Conservation (phyloP, 768 basidiomycete genomes). For the Hortiboletus campestris region DNA sequence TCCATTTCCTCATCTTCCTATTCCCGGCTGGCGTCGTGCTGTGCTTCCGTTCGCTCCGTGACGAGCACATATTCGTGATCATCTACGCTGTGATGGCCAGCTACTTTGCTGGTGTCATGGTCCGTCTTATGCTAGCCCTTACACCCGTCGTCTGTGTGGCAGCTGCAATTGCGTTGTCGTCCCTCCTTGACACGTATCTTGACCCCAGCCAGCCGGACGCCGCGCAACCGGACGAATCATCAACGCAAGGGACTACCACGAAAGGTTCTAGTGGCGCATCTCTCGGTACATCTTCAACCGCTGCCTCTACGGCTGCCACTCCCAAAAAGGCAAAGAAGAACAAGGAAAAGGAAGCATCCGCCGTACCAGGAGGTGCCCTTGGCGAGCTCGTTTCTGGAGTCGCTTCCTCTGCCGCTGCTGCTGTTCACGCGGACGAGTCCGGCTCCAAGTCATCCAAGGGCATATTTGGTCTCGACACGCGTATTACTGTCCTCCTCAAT, state of each 20-base stretch:
- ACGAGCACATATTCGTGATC: slow-evolving; percentile 98
- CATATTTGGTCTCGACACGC: slow-evolving; percentile 83
- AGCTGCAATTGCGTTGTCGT: slow-evolving; percentile 87
- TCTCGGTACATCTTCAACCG: slow-evolving; percentile 19
- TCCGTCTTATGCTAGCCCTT: slow-evolving; percentile 95
- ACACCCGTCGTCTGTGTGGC: slow-evolving; percentile 96
- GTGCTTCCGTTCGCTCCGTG: slow-evolving; percentile 91
- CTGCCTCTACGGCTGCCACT: slow-evolving; percentile 29
- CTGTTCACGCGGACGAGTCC: slow-evolving; percentile 9
- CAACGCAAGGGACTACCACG: neutral
- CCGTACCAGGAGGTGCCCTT: slow-evolving; percentile 35
- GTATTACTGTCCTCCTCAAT: slow-evolving; percentile 71
- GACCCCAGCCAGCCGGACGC: slow-evolving; percentile 72
- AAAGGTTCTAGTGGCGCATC: slow-evolving; percentile 18
- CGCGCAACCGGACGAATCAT: slow-evolving; percentile 5
- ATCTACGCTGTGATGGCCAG: slow-evolving; percentile 94
- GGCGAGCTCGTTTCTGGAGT: slow-evolving; percentile 44
- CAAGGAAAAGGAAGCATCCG: slow-evolving; percentile 51
- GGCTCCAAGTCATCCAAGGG: slow-evolving; percentile 42
- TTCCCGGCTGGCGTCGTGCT: slow-evolving; percentile 96
- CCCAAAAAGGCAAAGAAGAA: slow-evolving; percentile 53
- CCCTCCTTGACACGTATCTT: slow-evolving; percentile 85
- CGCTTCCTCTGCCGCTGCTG: slow-evolving; percentile 32
- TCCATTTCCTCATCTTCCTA: slow-evolving; percentile 94
- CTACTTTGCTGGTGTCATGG: slow-evolving; percentile 99